Evolutionary conservation across 2,329 filamentous ascomycete species (phyloP), one percentile per base, ranked within the genome.

Genomic region (Botryotinia globosa): DNA sequence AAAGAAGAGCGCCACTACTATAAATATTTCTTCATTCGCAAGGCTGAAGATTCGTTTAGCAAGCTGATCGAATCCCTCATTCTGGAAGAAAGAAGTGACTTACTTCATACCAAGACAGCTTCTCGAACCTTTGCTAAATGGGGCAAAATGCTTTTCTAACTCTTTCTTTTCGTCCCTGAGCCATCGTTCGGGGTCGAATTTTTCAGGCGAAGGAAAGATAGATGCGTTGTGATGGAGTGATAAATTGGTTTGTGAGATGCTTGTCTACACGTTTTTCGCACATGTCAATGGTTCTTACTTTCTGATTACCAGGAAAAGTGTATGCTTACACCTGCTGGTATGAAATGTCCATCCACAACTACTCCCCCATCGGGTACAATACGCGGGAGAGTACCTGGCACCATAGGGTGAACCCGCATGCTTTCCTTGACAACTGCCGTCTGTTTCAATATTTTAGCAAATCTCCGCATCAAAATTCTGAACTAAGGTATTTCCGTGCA

Each of bases 391-490:
- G 3, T 7, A 44, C 51, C 67, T 42, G n/a, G 14, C 6, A 16
- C 39, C 0, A 45, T 10, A 45, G 67, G 22, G 20, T 22, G 34
- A 25, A 61, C 22, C 8, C 67, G 51, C 51, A 69, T 44, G 9
- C n/a, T 45, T 45, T 69, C 67, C 34, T 69, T 42, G 18, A 69
- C 16, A 1, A 45, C 54, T n/a, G 67, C 67, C 10, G 66, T 69
- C 66, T 69, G 37, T 32, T 22, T 42, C 8, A 5, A 18, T 0
- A 22, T 1, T 1, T 69, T 22, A 69, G 54, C 12, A 22, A 16
- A 45, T 25, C 16, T 9, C 32, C 25, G 5, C 5, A 8, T 20
- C 37, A 45, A 18, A 18, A 3, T 22, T 20, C 1, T 14, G 25
- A n/a, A 25, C 32, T 8, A 3, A n/a, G 12, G 12, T 0, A 1